Percentiles rank a stretch among this genome's conserved stretches.
These are phyloP conservation scores for Yamadazyma sp. DNA, from an alignment of 1,139 yeast species.

Conservation along the genomic window DNA sequence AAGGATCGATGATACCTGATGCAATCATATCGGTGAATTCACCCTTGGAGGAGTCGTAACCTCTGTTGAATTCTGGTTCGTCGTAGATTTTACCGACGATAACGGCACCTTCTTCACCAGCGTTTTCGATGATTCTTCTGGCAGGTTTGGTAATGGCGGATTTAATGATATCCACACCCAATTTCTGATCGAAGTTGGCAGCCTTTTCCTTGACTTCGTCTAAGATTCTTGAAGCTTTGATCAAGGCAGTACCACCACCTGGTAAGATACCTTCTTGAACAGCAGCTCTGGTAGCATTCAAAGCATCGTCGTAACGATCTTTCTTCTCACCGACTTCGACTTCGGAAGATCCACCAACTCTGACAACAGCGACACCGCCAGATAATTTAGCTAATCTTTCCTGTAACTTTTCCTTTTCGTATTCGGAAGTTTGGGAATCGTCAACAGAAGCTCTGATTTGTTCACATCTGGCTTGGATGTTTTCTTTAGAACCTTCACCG, in stretches of 20 bases:
- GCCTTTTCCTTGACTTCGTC: conserved; percentile 67
- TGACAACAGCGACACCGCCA: conserved; percentile 98
- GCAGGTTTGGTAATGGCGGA: conserved; percentile 98
- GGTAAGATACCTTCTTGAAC: conserved; percentile 99
- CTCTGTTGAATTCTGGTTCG: conserved; percentile 83
- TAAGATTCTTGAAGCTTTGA: conserved; percentile 87
- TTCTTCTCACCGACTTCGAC: conserved; percentile 99
- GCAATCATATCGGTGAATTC: conserved; percentile 96
- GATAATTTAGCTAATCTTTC: conserved; percentile 98
- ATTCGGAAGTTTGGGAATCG: conserved; percentile 78
- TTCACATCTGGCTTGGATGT: conserved; percentile 88
- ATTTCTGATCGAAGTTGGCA: conserved; percentile 94
- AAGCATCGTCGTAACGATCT: conserved; percentile 98
- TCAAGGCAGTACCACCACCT: conserved; percentile 99
- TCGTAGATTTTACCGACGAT: conserved; percentile 93
- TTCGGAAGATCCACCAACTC: conserved; percentile 98
- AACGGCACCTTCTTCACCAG: conserved; percentile 98
- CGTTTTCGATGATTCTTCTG: conserved; percentile 93
- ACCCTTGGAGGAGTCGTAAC: conserved; percentile 93
- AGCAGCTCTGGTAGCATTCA: conserved; percentile 99
- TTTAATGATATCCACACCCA: conserved; percentile 94
- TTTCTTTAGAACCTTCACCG: conserved; percentile 93
- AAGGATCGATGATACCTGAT: conserved; percentile 98
- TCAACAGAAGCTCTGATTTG: conserved; percentile 86
- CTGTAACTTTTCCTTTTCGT: conserved; percentile 96